Evolutionary conservation across 768 basidiomycete genomes (phyloP).

Genomic region (Boletus reticulatus): DNA sequence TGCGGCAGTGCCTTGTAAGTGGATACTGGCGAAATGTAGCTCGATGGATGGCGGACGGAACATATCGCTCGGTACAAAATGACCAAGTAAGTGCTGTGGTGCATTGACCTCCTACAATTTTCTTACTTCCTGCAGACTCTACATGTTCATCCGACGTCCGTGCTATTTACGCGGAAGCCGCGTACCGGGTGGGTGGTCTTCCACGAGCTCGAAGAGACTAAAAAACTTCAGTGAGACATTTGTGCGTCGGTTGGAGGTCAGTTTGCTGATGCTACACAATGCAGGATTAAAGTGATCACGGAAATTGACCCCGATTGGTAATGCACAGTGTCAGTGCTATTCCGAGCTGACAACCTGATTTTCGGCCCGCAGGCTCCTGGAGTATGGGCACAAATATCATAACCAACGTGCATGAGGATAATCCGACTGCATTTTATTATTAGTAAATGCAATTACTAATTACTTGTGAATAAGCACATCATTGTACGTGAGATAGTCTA

Average conservation of each 20-base stretch:
- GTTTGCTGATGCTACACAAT: slow-evolving; percentile 7
- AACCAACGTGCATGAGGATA: slow-evolving; percentile 25
- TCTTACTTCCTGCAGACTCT: slow-evolving; percentile 51
- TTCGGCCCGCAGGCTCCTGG: slow-evolving; percentile 39
- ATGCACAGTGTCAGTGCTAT: slow-evolving; percentile 5
- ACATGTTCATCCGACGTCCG: slow-evolving; percentile 91
- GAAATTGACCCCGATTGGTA: slow-evolving; percentile 96
- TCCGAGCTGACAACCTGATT: slow-evolving; percentile 1
- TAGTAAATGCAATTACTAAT: no score
- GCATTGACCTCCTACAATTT: neutral
- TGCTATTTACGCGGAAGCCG: slow-evolving; percentile 90
- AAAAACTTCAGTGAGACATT: slow-evolving; percentile 76
- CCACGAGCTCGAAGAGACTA: slow-evolving; percentile 96
- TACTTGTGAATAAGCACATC: no score
- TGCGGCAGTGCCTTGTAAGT: slow-evolving; percentile 86
- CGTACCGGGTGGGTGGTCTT: slow-evolving; percentile 91
- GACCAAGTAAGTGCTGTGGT: slow-evolving; percentile 57
- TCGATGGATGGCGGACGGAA: slow-evolving; percentile 88
- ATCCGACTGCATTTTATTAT: no score
- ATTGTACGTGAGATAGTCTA: no score
- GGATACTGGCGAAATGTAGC: slow-evolving; percentile 96
- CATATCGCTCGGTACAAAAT: slow-evolving; percentile 85
- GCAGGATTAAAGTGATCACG: slow-evolving; percentile 86
- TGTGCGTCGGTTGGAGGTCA: neutral
- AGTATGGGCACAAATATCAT: slow-evolving; percentile 48